These are phyloP conservation scores for Trichoderma gracile DNA, from an alignment of 2,329 filamentous ascomycete species.

Conservation along the genomic window DNA sequence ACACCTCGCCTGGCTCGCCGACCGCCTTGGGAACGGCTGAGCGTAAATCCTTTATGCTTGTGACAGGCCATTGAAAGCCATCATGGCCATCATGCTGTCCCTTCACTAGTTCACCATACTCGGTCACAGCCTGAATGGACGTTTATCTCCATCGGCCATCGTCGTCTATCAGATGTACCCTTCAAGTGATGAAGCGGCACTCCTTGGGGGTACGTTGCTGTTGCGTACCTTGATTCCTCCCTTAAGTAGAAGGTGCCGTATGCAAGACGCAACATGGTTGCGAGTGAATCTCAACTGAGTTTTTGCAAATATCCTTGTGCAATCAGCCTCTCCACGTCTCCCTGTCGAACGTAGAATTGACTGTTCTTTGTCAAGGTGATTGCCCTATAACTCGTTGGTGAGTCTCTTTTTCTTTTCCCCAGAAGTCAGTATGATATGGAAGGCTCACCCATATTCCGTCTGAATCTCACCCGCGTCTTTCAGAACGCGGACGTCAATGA, in stretches of 20 bases:
- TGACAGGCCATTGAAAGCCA: neutral
- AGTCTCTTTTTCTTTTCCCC: neutral
- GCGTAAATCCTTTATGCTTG: neutral
- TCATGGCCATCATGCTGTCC: neutral
- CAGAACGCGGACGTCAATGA: slow-evolving; percentile 93
- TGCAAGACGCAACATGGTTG: neutral
- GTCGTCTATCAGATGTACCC: neutral
- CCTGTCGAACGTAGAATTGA: slow-evolving; percentile 94
- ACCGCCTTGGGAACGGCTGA: neutral
- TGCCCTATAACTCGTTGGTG: slow-evolving; percentile 56
- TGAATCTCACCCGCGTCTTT: slow-evolving; percentile 98
- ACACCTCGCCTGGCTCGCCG: neutral
- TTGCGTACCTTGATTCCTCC: neutral
- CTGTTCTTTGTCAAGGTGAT: slow-evolving; percentile 98
- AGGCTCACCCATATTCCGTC: slow-evolving; percentile 89
- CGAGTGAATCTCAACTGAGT: slow-evolving; percentile 63
- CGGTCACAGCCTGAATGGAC: too few species aligned
- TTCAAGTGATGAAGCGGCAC: neutral
- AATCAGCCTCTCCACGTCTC: slow-evolving; percentile 92
- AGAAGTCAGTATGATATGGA: neutral
- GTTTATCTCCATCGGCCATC: too few species aligned
- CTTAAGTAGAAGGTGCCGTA: too few species aligned
- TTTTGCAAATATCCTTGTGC: slow-evolving; percentile 93
- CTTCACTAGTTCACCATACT: neutral
- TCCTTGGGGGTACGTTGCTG: neutral